phyloP scores from a whole-genome alignment of 169 alveolate species.

The Plasmodium relictum region DNA sequence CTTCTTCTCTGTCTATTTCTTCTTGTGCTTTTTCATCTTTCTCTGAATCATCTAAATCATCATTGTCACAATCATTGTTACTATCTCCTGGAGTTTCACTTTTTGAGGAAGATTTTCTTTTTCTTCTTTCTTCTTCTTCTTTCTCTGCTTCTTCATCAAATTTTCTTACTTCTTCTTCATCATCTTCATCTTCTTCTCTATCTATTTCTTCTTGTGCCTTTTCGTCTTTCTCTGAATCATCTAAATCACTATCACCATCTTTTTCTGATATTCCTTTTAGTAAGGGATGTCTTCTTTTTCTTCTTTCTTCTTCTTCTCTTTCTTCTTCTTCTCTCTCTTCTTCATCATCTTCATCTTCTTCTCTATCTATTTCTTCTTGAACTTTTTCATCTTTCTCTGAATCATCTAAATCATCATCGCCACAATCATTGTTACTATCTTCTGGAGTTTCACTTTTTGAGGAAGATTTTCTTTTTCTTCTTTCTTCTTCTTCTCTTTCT shows the following conservation, averaged over 20 bases:
- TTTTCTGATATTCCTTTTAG: background rate
- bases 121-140: background rate
- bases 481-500: conserved; percentile 15
- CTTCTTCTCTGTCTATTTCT: background rate
- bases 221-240: conserved; percentile 24
- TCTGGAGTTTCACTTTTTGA: background rate
- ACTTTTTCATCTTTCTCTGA: conserved; percentile 23
- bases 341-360: background rate
- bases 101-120: too few relatives aligned
- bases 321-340: background rate
- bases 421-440: background rate
- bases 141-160: background rate
- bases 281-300: too few relatives aligned
- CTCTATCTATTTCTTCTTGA: conserved; percentile 19
- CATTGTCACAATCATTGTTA: background rate
- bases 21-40: background rate
- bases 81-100: background rate
- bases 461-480: background rate
- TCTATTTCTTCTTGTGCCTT: conserved; percentile 4
- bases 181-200: background rate
- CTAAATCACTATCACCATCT: conserved; percentile 16
- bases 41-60: background rate
- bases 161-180: conserved; percentile 9
- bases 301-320: background rate
- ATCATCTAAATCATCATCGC: conserved; percentile 21